A percentile compares a stretch with the other conserved stretches of the same genome.
These are phyloP conservation scores for Chara braunii DNA, from an alignment of 139 green algal species.

Conservation along the genomic window DNA sequence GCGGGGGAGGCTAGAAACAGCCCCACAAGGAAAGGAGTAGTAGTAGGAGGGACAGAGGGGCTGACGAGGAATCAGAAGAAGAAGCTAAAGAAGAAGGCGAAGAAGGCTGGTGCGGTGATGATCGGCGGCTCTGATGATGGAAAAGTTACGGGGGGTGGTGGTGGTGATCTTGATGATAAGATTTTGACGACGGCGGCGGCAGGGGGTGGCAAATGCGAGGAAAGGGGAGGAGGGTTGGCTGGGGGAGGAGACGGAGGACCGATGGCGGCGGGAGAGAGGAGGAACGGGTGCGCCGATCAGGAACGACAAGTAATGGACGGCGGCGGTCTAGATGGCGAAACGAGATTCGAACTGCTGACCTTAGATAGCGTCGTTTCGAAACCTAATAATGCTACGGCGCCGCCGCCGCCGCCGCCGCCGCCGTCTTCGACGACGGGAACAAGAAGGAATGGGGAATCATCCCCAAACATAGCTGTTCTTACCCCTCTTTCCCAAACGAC, in stretches of 20 bases:
- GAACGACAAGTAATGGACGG: neutral
- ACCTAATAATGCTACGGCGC: neutral
- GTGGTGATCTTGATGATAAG: neutral
- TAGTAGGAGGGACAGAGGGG: neutral
- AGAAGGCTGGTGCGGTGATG: slow-evolving; percentile 6
- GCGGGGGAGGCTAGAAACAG: neutral
- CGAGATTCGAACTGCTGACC: neutral
- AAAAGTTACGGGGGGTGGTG: no score
- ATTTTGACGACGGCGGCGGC: neutral
- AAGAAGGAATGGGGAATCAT: neutral
- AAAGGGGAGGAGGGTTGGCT: neutral
- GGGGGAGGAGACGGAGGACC: slow-evolving; percentile 4
- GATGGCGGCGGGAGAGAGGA: neutral
- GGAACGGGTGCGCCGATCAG: neutral
- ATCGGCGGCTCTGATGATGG: no score
- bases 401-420: neutral
- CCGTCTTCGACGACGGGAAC: neutral
- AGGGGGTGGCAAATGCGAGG: neutral
- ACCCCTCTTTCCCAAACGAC: neutral
- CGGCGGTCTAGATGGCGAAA: neutral
- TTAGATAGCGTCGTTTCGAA: neutral
- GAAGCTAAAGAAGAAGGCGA: slow-evolving; percentile 23
- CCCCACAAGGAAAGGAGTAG: slow-evolving; percentile 13
- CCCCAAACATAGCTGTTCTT: neutral
- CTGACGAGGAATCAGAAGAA: slow-evolving; percentile 29